Evolutionary conservation across 352 stramenopile species (phyloP), one percentile per base, ranked within the genome.

Genomic region (Pythium monospermum): DNA sequence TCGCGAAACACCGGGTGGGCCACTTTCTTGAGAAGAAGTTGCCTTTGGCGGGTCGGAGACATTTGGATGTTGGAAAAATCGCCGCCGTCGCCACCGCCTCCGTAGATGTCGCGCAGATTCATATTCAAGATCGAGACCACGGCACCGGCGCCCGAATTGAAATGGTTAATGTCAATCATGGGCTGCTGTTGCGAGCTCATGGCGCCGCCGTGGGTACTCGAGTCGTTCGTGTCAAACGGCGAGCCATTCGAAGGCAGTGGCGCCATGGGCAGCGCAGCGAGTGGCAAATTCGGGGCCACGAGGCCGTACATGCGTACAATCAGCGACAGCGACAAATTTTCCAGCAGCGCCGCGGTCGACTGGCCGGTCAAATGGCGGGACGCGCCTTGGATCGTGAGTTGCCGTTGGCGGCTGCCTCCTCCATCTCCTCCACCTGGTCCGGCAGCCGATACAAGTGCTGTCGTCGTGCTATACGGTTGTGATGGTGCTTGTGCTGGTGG

Each of bases 231-330:
- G n/a, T n/a, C n/a, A n/a, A n/a, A n/a, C n/a, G n/a, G n/a, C 4
- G 36, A 23, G 2, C 36, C 44, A 19, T 42, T 48, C n/a, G 43
- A 32, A 15, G 53, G 45, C 10, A 54, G 48, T 21, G 52, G 46
- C 6, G 53, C 46, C 38, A 80, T 70, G 12, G 71, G 59, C 13
- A 68, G 67, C 11, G 76, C 64, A 5, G 71, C 65, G 23, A 88
- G 65, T 10, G 75, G 75, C 11, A 84, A 68, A 32, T 78, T 87
- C 28, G 80, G 80, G 12, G 81, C 71, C 28, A 87, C 75, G 1
- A 94, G 68, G 10, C 81, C 85, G 47, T 94, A 94, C 76, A 92
- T 88, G 32, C 84, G 84, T 35, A 89, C 73, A 21, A 94, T 83
- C 7, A 87, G 58, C 1, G 77, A 77, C 15, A 92, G 57, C 0